phyloP scores from a whole-genome alignment of 2,329 filamentous ascomycete species.

The Aspergillus awamori region DNA sequence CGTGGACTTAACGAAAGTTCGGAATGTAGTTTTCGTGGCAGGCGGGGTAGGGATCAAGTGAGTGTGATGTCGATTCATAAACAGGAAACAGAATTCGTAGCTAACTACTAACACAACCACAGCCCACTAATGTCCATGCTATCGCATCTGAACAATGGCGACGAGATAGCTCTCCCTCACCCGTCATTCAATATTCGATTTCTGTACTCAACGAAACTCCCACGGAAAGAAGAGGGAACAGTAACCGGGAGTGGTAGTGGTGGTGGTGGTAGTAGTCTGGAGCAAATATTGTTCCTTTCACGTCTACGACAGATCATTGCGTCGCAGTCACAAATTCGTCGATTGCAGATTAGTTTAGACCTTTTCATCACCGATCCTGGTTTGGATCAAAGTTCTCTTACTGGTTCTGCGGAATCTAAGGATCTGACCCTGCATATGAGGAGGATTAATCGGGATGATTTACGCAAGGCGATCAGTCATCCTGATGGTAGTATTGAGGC shows the following conservation, averaged over 20 bases:
- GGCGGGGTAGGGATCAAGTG: slow-evolving; percentile 82
- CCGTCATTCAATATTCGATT: slow-evolving; percentile 55
- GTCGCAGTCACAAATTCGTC: slow-evolving; percentile 30
- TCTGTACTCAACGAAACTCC: slow-evolving; percentile 63
- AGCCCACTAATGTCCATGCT: slow-evolving; percentile 76
- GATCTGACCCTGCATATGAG: slow-evolving; percentile 33
- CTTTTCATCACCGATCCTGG: slow-evolving; percentile 35
- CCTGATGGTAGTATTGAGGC: slow-evolving; percentile 32
- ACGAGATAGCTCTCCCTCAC: slow-evolving; percentile 40
- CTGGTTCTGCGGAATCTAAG: slow-evolving; percentile 18
- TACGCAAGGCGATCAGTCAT: slow-evolving; percentile 34
- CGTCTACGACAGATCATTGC: slow-evolving; percentile 46
- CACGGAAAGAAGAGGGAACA: slow-evolving; percentile 10
- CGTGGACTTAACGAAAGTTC: slow-evolving; percentile 49
- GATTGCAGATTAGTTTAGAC: slow-evolving; percentile 35
- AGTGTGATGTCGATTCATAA: too few species aligned
- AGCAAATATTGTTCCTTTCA: slow-evolving; percentile 51
- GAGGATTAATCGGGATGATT: slow-evolving; percentile 42
- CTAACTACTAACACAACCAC: neutral
- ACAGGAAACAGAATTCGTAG: neutral
- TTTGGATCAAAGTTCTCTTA: slow-evolving; percentile 9
- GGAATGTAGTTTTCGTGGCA: slow-evolving; percentile 72
- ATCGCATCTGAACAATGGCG: slow-evolving; percentile 54
- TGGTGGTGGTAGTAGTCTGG: slow-evolving; percentile 12
- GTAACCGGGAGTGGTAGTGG: slow-evolving; percentile 8